Evolutionary conservation across 1,139 yeast genomes (phyloP), one percentile per base, ranked within the genome.

Genomic region (Saccharomyces hybrid): DNA sequence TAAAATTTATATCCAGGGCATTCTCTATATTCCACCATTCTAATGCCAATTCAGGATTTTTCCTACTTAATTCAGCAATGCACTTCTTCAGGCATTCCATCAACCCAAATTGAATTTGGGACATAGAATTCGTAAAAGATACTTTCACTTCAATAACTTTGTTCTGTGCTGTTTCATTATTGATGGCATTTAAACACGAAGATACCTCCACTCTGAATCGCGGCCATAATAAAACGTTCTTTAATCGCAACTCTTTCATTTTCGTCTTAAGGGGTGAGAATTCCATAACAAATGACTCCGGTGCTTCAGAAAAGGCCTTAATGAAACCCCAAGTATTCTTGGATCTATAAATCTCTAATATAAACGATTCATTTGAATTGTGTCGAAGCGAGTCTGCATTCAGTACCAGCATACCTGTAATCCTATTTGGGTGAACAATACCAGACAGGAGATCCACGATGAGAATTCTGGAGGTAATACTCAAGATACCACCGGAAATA

Each of bases 401-500:
- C 49, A 90, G 66, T 0, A 91, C 75, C 8, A 91, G 83, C 9
- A 95, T 69, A 0, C 99, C 99, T 0, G 97, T 88, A 16, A 93
- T 80, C 56, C 78, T 79, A 34, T 78, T 74, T 0, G 91, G 81
- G 55, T 83, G 81, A 0, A 91, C 68, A 1, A 84, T 78, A 0
- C 85, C 90, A 14, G 95, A 80, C 2, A 95, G 75, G 49, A 95
- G 70, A 69, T 95, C 99, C 1, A 88, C 96, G n/a, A 90, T 88
- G 53, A 93, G 74, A 6, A 93, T 84, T 55, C 95, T 75, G 1
- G 95, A 81, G 0, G 95, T 84, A 1, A 93, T 81, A 0, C 93
- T 81, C 47, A 89, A 78, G 0, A 90, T 78, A 0, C 99, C 99
- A 1, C 99, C 98, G n/a, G 76, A 69, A 28, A 76, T 70, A 66